These are phyloP conservation scores for Kodamaea sagamina DNA, from an alignment of 805 yeast species.

Conservation along the genomic window DNA sequence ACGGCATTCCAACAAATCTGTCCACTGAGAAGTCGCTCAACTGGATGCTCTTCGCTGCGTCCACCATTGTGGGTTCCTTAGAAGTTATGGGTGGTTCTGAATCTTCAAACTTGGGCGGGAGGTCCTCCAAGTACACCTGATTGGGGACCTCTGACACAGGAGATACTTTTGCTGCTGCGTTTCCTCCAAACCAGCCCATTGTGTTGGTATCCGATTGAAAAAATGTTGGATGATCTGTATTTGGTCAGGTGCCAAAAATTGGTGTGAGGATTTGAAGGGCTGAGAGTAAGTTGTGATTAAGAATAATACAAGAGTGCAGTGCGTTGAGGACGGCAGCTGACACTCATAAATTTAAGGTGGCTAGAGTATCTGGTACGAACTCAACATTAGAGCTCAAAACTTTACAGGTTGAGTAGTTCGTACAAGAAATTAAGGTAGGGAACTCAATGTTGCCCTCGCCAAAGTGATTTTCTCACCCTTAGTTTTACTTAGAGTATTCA, in stretches of 20 bases:
- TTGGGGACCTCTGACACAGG: slow-evolving; percentile 31
- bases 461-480: too few relatives aligned
- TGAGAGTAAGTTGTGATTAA: neutral
- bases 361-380: too few relatives aligned
- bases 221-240: slow-evolving; percentile 2
- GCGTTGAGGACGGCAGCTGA: neutral
- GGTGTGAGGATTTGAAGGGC: neutral
- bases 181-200: slow-evolving; percentile 48
- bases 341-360: too few relatives aligned
- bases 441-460: too few relatives aligned
- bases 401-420: too few relatives aligned
- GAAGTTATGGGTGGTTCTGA: slow-evolving; percentile 5
- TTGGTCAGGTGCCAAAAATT: slow-evolving; percentile 1
- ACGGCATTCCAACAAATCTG: slow-evolving; percentile 62
- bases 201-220: neutral
- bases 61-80: slow-evolving; percentile 21
- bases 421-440: too few relatives aligned
- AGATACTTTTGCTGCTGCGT: slow-evolving; percentile 38
- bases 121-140: slow-evolving; percentile 46
- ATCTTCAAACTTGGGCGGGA: slow-evolving; percentile 54
- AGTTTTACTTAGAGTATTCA: too few relatives aligned
- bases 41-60: slow-evolving; percentile 47
- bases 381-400: too few relatives aligned
- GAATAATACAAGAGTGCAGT: neutral
- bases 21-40: slow-evolving; percentile 53